Conservation (phyloP, 2,329 filamentous ascomycete species). For the Aureobasidium pullulans region DNA sequence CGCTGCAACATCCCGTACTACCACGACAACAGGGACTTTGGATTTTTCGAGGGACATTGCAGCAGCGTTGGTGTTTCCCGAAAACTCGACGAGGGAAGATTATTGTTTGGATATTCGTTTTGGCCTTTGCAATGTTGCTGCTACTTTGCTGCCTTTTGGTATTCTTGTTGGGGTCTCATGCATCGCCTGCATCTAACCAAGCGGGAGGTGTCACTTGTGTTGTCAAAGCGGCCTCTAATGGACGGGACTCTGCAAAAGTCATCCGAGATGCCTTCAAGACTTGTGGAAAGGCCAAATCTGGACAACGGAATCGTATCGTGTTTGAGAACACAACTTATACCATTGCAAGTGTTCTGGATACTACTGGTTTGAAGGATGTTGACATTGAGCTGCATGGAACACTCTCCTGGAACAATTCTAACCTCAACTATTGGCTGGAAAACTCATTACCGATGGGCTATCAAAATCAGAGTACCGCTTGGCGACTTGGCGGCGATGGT, state of each 20-base stretch:
- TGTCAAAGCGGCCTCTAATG: background rate
- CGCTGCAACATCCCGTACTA: constrained; percentile 2
- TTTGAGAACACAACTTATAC: constrained; percentile 44
- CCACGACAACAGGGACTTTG: background rate
- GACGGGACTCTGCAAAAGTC: constrained; percentile 14
- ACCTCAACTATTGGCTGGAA: constrained; percentile 46
- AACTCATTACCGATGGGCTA: constrained; percentile 46
- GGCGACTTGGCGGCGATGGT: constrained; percentile 48
- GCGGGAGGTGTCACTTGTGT: background rate
- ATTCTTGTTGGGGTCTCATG: background rate
- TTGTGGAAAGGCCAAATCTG: constrained; percentile 36
- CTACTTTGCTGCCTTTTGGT: background rate
- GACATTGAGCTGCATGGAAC: constrained; percentile 44
- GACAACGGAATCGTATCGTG: constrained; percentile 39
- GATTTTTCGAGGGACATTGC: background rate
- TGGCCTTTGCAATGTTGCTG: background rate
- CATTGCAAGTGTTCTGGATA: constrained; percentile 45
- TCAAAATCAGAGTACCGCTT: constrained; percentile 50
- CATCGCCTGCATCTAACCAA: background rate
- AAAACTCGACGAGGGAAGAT: background rate
- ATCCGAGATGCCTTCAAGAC: constrained; percentile 43
- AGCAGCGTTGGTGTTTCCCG: background rate
- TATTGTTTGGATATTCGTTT: background rate
- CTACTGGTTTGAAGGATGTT: constrained; percentile 38
- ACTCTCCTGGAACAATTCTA: constrained; percentile 33